These are phyloP conservation scores for Cystoisospora suis DNA, from an alignment of 169 alveolate species.

Conservation along the genomic window DNA sequence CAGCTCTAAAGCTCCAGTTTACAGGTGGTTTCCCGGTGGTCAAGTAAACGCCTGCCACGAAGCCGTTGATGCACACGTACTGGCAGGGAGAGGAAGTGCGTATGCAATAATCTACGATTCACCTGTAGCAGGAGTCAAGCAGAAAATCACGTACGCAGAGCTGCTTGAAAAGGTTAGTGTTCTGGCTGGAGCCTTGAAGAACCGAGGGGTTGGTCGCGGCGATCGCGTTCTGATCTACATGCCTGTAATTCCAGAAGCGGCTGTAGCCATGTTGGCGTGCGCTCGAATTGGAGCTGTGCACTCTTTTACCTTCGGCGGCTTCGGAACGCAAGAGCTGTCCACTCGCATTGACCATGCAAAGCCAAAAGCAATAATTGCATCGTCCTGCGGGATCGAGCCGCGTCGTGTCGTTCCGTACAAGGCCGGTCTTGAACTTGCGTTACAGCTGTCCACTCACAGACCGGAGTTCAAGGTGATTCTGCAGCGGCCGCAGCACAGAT, in stretches of 20 bases:
- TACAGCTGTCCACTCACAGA: slow-evolving; percentile 67
- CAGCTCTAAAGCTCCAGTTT: slow-evolving; percentile 70
- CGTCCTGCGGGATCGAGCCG: slow-evolving; percentile 89
- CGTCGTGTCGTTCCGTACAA: slow-evolving; percentile 77
- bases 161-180: slow-evolving; percentile 79
- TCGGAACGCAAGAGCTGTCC: slow-evolving; percentile 88
- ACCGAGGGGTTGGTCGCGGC: slow-evolving; percentile 90
- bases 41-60: slow-evolving; percentile 49
- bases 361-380: slow-evolving; percentile 86
- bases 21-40: slow-evolving; percentile 65
- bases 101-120: slow-evolving; percentile 87
- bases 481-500: slow-evolving; percentile 64
- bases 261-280: slow-evolving; percentile 92
- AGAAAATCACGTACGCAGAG: slow-evolving; percentile 78
- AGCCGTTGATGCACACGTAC: slow-evolving; percentile 84
- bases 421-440: slow-evolving; percentile 81
- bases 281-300: slow-evolving; percentile 82
- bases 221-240: slow-evolving; percentile 93
- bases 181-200: slow-evolving; percentile 87
- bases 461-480: slow-evolving; percentile 66
- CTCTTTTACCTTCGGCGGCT: slow-evolving; percentile 94
- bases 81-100: slow-evolving; percentile 75
- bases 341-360: slow-evolving; percentile 84
- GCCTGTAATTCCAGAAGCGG: slow-evolving; percentile 93
- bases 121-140: slow-evolving; percentile 79